Conservation (phyloP, 1,284 basidiomycete species). For the Stereum hirsutum region DNA sequence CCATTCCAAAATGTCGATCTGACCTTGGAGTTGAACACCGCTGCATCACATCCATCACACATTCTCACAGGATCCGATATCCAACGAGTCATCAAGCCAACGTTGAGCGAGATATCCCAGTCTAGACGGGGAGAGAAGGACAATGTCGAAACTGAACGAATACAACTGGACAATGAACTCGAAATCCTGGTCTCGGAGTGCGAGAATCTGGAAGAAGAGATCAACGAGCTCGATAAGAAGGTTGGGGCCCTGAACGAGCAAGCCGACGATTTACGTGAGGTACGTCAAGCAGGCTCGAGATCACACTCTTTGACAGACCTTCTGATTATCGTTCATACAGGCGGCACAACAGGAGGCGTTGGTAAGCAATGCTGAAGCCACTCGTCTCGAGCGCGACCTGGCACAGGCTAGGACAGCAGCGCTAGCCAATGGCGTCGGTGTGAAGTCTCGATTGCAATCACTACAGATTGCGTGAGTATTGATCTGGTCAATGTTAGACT, state of each 20-base stretch:
- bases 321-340: slow-evolving; percentile 23
- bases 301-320: background rate
- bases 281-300: slow-evolving; percentile 25
- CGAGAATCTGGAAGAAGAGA: slow-evolving; percentile 70
- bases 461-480: slow-evolving; percentile 41
- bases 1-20: slow-evolving; percentile 65
- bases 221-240: slow-evolving; percentile 60
- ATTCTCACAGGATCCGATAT: slow-evolving; percentile 59
- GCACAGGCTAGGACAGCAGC: slow-evolving; percentile 65
- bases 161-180: slow-evolving; percentile 71
- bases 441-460: slow-evolving; percentile 66
- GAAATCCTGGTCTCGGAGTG: slow-evolving; percentile 69
- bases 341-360: slow-evolving; percentile 66
- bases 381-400: slow-evolving; percentile 56
- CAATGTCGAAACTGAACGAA: slow-evolving; percentile 62
- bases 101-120: slow-evolving; percentile 61
- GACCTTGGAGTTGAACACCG: slow-evolving; percentile 67
- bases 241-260: slow-evolving; percentile 60
- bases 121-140: slow-evolving; percentile 57
- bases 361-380: slow-evolving; percentile 51
- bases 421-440: slow-evolving; percentile 67
- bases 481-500: background rate
- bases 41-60: slow-evolving; percentile 53
- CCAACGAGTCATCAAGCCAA: slow-evolving; percentile 61
- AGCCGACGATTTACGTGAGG: slow-evolving; percentile 70